Conservation (phyloP, 2,329 filamentous ascomycete genomes). For the Curvularia eragrostidis region DNA sequence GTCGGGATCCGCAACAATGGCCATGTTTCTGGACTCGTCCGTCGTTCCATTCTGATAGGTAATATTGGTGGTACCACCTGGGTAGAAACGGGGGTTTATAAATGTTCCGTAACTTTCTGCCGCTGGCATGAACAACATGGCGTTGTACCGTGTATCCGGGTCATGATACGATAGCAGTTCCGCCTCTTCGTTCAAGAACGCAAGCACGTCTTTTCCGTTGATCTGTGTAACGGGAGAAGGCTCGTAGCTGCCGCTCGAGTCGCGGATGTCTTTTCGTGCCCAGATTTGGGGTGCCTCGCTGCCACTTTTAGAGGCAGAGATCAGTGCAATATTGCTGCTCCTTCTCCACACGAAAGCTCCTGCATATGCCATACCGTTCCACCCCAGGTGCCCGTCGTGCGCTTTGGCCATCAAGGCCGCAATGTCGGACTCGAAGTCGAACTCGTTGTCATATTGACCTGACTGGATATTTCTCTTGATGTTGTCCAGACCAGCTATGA, state of each 20-base stretch:
- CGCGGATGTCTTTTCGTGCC: conserved; percentile 42
- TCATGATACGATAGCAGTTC: conserved; percentile 47
- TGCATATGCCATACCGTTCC: conserved; percentile 46
- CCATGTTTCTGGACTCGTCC: conserved; percentile 39
- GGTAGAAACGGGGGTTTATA: conserved; percentile 44
- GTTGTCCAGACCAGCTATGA: conserved; percentile 47
- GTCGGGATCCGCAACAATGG: conserved; percentile 31
- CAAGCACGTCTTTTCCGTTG: conserved; percentile 44
- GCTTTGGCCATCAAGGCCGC: conserved; percentile 40
- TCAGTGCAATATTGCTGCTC: conserved; percentile 37
- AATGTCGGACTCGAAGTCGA: conserved; percentile 52
- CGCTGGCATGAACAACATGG: conserved; percentile 47
- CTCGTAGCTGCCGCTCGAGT: conserved; percentile 27
- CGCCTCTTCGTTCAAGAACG: conserved; percentile 46
- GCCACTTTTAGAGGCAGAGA: conserved; percentile 43
- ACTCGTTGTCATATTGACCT: conserved; percentile 49
- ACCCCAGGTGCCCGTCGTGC: conserved; percentile 47
- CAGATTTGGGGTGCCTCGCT: conserved; percentile 40
- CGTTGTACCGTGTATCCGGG: conserved; percentile 52
- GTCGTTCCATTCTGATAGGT: conserved; percentile 49
- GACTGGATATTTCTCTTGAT: conserved; percentile 42
- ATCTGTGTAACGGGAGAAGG: conserved; percentile 50
- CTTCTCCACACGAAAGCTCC: conserved; percentile 47
- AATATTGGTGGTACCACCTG: conserved; percentile 36
- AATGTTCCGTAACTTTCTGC: conserved; percentile 42